phyloP scores from a whole-genome alignment of 805 yeast species.

The Saccharomycopsis fibuligera region DNA sequence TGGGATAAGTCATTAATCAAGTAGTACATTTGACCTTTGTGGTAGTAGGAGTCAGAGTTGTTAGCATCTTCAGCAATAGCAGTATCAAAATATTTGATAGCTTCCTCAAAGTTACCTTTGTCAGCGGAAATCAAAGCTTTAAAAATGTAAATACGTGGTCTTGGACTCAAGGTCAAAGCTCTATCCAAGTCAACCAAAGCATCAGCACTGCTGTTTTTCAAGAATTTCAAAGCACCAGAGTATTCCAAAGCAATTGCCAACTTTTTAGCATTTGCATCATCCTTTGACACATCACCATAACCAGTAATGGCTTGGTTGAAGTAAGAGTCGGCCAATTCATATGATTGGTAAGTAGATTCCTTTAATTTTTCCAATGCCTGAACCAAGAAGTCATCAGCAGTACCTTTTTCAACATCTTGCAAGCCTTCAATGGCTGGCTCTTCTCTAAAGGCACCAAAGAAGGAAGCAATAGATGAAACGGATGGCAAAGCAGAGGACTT shows the following conservation, averaged over 20 bases:
- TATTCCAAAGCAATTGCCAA: slow-evolving; percentile 77
- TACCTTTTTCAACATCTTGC: slow-evolving; percentile 43
- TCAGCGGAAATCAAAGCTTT: slow-evolving; percentile 83
- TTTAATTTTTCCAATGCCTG: slow-evolving; percentile 56
- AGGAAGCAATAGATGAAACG: slow-evolving; percentile 75
- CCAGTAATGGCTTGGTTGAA: slow-evolving; percentile 54
- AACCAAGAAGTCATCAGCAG: slow-evolving; percentile 58
- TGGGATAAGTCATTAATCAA: slow-evolving; percentile 64
- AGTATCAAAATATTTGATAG: slow-evolving; percentile 60
- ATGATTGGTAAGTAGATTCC: slow-evolving; percentile 36
- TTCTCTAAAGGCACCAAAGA: slow-evolving; percentile 77
- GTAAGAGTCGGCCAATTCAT: slow-evolving; percentile 32
- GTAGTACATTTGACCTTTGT: slow-evolving; percentile 88
- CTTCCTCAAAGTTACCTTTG: slow-evolving; percentile 48
- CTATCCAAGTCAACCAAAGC: slow-evolving; percentile 61
- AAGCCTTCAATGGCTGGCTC: slow-evolving; percentile 45
- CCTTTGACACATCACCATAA: slow-evolving; percentile 29
- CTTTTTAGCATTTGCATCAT: slow-evolving; percentile 29
- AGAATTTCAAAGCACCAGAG: slow-evolving; percentile 74
- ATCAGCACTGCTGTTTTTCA: slow-evolving; percentile 62
- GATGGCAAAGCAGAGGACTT: slow-evolving; percentile 50
- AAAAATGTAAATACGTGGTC: slow-evolving; percentile 76
- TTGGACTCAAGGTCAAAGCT: slow-evolving; percentile 62
- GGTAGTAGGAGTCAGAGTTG: slow-evolving; percentile 83
- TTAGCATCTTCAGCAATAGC: slow-evolving; percentile 67